A percentile compares a stretch with the other conserved stretches of the same genome.
Evolutionary conservation across 129 eudicot species (phyloP).

Genomic region (Lonicera japonica): DNA sequence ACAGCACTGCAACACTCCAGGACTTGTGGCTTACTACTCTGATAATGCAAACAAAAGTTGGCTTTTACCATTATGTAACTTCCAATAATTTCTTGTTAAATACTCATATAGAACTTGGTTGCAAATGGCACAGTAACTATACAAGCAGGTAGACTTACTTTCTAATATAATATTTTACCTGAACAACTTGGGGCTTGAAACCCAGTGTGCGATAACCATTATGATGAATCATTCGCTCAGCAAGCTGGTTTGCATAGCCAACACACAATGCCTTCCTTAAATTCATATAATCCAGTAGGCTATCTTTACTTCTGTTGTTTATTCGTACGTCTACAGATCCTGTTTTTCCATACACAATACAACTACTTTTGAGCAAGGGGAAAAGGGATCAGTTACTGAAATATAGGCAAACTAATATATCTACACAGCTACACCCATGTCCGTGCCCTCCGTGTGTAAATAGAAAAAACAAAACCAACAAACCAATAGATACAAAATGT

Average conservation of each 20-base stretch:
- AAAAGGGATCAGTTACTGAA: not conserved
- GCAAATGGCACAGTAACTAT: not conserved
- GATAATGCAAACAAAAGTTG: not conserved
- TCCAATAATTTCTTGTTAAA: not conserved
- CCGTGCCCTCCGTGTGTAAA: no score
- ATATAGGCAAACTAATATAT: not conserved
- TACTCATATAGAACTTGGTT: not conserved
- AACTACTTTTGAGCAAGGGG: not conserved
- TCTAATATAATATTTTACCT: slow-evolving; percentile 30
- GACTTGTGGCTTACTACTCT: not conserved
- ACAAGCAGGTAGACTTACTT: no score
- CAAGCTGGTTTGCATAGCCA: slow-evolving; percentile 94
- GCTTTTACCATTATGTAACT: not conserved
- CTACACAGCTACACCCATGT: no score
- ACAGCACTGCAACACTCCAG: not conserved
- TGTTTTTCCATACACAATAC: slow-evolving; percentile 5
- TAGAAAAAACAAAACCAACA: no score
- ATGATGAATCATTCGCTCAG: slow-evolving; percentile 81
- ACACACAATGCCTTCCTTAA: slow-evolving; percentile 76
- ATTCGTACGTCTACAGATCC: slow-evolving; percentile 57
- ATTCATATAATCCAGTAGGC: slow-evolving; percentile 47
- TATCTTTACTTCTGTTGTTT: slow-evolving; percentile 52
- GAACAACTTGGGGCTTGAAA: slow-evolving; percentile 82
- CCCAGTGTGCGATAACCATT: slow-evolving; percentile 86
- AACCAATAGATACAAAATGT: no score